A percentile compares a stretch with the other conserved stretches of the same genome.
Conservation (phyloP, 768 basidiomycete genomes). For the Myochromella boudieri region DNA sequence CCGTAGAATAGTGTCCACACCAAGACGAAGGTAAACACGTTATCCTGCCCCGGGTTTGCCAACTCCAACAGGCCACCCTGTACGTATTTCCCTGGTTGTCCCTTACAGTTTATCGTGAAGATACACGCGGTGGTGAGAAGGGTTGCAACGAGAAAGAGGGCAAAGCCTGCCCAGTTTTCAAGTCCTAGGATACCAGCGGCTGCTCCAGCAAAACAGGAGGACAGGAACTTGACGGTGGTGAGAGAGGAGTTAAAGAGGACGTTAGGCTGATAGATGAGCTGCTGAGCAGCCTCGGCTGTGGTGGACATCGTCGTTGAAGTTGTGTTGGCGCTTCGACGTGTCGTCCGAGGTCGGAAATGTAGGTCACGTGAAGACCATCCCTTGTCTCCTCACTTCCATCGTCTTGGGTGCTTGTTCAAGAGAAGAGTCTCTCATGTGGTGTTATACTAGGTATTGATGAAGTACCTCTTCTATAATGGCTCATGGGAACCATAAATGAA, state of each 20-base stretch:
- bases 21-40: constrained; percentile 85
- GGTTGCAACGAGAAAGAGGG: constrained; percentile 69
- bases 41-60: constrained; percentile 86
- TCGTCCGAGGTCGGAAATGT: constrained; percentile 8
- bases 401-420: not conserved
- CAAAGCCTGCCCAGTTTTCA: constrained; percentile 81
- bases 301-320: constrained; percentile 41
- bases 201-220: constrained; percentile 83
- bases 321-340: not conserved
- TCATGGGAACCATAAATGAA: too few species aligned
- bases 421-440: not conserved
- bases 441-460: too few species aligned
- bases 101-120: constrained; percentile 69
- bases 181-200: constrained; percentile 88
- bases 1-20: constrained; percentile 95
- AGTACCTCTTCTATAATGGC: too few species aligned
- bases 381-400: not conserved
- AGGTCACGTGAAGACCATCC: constrained; percentile 9
- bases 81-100: constrained; percentile 61
- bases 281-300: constrained; percentile 48
- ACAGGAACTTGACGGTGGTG: constrained; percentile 73
- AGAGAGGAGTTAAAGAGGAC: constrained; percentile 62
- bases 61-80: constrained; percentile 66
- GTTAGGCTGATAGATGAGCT: constrained; percentile 67
- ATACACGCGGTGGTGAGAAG: constrained; percentile 67